Percentiles rank a stretch among this genome's conserved stretches.
phyloP scores from a whole-genome alignment of 2,329 filamentous ascomycete genomes.

The Ceratocystis destructans region DNA sequence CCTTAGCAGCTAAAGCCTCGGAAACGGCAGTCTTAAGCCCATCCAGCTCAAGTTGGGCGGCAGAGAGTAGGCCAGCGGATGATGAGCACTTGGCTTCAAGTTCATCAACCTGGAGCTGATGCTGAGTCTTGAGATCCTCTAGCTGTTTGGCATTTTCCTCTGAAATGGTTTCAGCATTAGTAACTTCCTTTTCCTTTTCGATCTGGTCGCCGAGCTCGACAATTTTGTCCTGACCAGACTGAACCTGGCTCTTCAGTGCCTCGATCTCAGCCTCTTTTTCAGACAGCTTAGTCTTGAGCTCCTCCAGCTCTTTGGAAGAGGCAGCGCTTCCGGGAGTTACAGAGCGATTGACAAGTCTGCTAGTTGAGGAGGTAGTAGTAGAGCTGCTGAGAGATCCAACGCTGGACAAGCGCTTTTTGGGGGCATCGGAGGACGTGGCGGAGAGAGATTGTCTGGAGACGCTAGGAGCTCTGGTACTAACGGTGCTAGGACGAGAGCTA shows the following conservation, averaged over 20 bases:
- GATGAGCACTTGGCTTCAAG: constrained; percentile 37
- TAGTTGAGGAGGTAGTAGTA: constrained; percentile 27
- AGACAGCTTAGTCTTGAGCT: constrained; percentile 45
- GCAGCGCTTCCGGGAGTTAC: constrained; percentile 26
- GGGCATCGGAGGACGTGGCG: constrained; percentile 30
- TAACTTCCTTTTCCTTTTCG: constrained; percentile 28
- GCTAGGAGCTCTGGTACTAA: constrained; percentile 25
- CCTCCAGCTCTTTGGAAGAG: constrained; percentile 43
- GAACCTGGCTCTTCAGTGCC: constrained; percentile 42
- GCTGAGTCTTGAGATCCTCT: constrained; percentile 36
- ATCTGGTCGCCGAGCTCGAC: constrained; percentile 40
- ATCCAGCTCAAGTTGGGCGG: constrained; percentile 38
- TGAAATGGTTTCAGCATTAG: constrained; percentile 31
- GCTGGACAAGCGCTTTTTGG: constrained; percentile 45
- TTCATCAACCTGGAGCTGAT: constrained; percentile 35
- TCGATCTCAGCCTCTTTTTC: constrained; percentile 45
- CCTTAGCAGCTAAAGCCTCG: constrained; percentile 37
- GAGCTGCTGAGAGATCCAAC: constrained; percentile 27
- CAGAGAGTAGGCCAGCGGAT: constrained; percentile 36
- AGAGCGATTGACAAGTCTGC: constrained; percentile 25
- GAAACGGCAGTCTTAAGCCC: constrained; percentile 36
- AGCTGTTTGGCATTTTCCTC: constrained; percentile 28
- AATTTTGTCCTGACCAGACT: constrained; percentile 42
- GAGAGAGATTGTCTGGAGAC: constrained; percentile 27
- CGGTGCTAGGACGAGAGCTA: constrained; percentile 20